phyloP scores from a whole-genome alignment of 1,139 yeast species.

The Suhomyces taliae region DNA sequence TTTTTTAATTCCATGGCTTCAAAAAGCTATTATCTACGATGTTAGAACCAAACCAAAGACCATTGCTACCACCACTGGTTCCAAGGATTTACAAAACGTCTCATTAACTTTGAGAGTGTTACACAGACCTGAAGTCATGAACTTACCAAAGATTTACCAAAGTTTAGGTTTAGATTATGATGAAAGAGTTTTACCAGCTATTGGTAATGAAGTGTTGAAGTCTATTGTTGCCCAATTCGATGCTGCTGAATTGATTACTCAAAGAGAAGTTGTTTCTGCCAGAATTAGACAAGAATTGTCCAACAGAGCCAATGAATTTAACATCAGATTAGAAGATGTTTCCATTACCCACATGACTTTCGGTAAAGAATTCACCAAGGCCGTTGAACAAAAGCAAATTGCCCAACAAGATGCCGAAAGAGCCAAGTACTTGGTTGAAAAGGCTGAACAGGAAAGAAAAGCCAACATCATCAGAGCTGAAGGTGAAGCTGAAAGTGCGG shows the following conservation, averaged over 20 bases:
- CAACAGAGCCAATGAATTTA: conserved; percentile 82
- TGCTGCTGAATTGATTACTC: conserved; percentile 96
- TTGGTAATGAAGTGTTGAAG: conserved; percentile 94
- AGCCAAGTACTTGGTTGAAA: conserved; percentile 90
- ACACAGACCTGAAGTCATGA: conserved; percentile 87
- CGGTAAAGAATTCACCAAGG: conserved; percentile 95
- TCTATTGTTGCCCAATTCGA: conserved; percentile 97
- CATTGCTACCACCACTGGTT: conserved; percentile 93
- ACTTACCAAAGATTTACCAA: conserved; percentile 85
- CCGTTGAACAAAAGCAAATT: conserved; percentile 98
- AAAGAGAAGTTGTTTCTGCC: conserved; percentile 91
- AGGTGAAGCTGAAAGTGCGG: conserved; percentile 99
- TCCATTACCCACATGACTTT: conserved; percentile 98
- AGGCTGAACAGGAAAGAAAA: conserved; percentile 96
- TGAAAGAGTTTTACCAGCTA: conserved; percentile 95
- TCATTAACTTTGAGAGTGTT: conserved; percentile 89
- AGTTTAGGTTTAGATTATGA: conserved; percentile 92
- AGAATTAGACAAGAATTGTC: conserved; percentile 86
- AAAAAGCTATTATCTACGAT: conserved; percentile 84
- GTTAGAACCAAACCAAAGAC: conserved; percentile 91
- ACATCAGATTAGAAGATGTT: conserved; percentile 92
- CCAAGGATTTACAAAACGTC: conserved; percentile 95
- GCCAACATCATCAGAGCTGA: conserved; percentile 96
- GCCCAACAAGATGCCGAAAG: conserved; percentile 99
- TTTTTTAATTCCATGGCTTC: conserved; percentile 94